These are phyloP conservation scores for Phtheirospermum japonicum DNA, from an alignment of 257 asterid genomes.

Conservation along the genomic window DNA sequence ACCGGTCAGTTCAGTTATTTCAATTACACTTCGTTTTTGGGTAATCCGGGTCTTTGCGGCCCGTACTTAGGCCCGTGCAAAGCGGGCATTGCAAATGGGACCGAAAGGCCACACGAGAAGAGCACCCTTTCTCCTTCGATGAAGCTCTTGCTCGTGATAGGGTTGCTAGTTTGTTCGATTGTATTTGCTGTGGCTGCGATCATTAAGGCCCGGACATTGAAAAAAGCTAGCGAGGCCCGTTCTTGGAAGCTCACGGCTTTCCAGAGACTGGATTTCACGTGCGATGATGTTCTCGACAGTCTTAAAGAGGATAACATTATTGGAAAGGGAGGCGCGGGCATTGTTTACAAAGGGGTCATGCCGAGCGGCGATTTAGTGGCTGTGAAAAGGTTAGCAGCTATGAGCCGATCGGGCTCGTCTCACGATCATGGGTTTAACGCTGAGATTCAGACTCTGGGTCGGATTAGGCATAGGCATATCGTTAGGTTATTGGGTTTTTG, in stretches of 20 bases:
- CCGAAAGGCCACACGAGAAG: conserved; percentile 45
- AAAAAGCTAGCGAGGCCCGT: conserved; percentile 67
- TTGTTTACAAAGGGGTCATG: conserved; percentile 67
- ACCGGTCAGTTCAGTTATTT: conserved; percentile 80
- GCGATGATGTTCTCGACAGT: conserved; percentile 65
- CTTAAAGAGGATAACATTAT: conserved; percentile 80
- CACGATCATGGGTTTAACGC: conserved; percentile 92
- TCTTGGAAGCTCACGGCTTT: conserved; percentile 87
- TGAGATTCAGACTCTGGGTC: conserved; percentile 82
- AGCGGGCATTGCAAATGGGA: conserved; percentile 47
- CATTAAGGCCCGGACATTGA: conserved; percentile 65
- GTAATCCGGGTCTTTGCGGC: conserved; percentile 78
- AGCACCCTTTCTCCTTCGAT: conserved; percentile 53
- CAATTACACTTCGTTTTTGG: conserved; percentile 69
- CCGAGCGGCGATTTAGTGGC: conserved; percentile 67
- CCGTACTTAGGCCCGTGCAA: conserved; percentile 75
- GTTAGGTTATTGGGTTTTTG: conserved; percentile 75
- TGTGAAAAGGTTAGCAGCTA: conserved; percentile 64
- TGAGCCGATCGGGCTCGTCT: conserved; percentile 64
- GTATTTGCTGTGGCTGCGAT: conserved; percentile 78
- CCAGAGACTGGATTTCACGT: conserved; percentile 69
- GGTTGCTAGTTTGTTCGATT: conserved; percentile 69
- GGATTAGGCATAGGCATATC: conserved; percentile 78
- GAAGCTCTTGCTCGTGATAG: conserved; percentile 75
- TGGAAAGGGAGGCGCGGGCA: conserved; percentile 90